phyloP scores from a whole-genome alignment of 169 alveolate species.

The Plasmodium knowlesi region DNA sequence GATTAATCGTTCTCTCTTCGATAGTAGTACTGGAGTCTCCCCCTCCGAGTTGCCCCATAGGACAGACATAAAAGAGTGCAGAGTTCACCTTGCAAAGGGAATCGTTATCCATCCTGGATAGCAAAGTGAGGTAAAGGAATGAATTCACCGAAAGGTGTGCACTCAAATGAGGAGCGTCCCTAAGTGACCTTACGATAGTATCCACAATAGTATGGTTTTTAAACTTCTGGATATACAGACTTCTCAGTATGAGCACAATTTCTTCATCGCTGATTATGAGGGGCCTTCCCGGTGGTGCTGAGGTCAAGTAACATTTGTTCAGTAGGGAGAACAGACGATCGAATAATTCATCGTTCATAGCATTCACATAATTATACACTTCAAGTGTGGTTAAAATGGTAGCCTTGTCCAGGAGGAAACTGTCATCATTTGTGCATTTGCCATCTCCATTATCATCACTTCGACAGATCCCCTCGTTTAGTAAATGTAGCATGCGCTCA shows the following conservation, averaged over 20 bases:
- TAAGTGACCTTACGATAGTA: constrained; percentile 13
- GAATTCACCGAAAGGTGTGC: constrained; percentile 23
- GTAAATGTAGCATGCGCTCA: constrained; percentile 18
- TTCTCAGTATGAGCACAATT: constrained; percentile 18
- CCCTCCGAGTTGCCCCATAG: background rate
- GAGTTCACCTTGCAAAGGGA: background rate
- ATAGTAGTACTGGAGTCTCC: background rate
- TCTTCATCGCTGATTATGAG: constrained; percentile 24
- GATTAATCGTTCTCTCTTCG: background rate
- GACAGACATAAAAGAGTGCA: background rate
- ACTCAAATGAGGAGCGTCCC: background rate
- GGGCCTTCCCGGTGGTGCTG: background rate
- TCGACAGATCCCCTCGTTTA: background rate
- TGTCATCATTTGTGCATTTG: background rate
- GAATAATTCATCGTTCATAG: constrained; percentile 45
- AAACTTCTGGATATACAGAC: constrained; percentile 29
- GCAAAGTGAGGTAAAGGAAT: constrained; percentile 10
- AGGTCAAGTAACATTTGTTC: constrained; percentile 1
- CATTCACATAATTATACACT: constrained; percentile 41
- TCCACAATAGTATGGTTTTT: constrained; percentile 45
- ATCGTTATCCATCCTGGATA: constrained; percentile 13
- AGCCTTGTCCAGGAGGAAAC: background rate
- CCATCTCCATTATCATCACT: background rate
- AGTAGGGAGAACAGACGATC: constrained; percentile 11
- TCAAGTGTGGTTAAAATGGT: constrained; percentile 17